Percentiles rank a stretch among this genome's conserved stretches.
phyloP scores from a whole-genome alignment of 2,329 filamentous ascomycete genomes.

The Graphilbum ipis-grandicollis region DNA sequence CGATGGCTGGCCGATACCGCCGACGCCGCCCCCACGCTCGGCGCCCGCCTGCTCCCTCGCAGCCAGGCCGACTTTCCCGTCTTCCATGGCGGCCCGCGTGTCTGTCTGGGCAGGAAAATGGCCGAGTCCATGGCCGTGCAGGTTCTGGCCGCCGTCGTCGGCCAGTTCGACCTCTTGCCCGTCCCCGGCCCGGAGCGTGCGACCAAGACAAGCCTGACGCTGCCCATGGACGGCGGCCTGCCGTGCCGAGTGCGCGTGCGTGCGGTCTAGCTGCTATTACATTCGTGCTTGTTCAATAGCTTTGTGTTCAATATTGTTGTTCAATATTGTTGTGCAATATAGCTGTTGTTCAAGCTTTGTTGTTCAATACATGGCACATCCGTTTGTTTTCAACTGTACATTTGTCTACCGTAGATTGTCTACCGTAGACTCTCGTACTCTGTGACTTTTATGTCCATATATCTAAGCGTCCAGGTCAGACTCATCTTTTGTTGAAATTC shows the following conservation, averaged over 20 bases:
- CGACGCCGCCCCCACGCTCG: neutral
- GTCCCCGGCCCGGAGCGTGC: conserved; percentile 23
- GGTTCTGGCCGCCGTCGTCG: conserved; percentile 30
- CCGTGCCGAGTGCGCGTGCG: conserved; percentile 22
- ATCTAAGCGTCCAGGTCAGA: too few species aligned
- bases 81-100: conserved; percentile 45
- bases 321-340: neutral
- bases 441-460: too few species aligned
- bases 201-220: conserved; percentile 42
- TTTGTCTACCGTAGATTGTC: too few species aligned
- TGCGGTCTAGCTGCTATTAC: too few species aligned
- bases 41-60: conserved; percentile 18
- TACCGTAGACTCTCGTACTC: too few species aligned
- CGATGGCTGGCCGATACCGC: conserved; percentile 22
- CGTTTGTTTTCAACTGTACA: too few species aligned
- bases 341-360: neutral
- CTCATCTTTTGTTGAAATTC: conserved; percentile 35
- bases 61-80: conserved; percentile 41
- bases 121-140: conserved; percentile 42
- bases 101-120: conserved; percentile 47
- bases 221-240: conserved; percentile 46
- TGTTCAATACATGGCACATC: too few species aligned
- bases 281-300: too few species aligned
- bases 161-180: conserved; percentile 31
- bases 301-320: too few species aligned